Evolutionary conservation across 805 yeast species (phyloP).

Genomic region (Torulaspora gathmanii): DNA sequence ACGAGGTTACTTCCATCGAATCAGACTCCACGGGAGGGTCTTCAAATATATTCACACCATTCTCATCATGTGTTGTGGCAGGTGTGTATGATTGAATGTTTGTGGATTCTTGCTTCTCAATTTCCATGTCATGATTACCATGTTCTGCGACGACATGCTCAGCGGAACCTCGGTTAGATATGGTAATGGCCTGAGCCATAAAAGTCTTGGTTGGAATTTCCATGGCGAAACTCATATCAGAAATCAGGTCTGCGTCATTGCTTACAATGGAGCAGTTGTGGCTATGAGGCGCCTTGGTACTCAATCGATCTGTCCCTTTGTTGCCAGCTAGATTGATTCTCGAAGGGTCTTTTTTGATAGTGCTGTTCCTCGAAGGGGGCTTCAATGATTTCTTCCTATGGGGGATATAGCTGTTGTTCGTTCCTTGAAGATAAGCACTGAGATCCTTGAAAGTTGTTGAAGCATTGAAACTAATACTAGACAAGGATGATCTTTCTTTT

Average conservation of each 20-base stretch:
- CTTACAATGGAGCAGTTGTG: constrained; percentile 12
- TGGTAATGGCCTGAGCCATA: constrained; percentile 32
- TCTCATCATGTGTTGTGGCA: constrained; percentile 13
- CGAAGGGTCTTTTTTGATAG: constrained; percentile 18
- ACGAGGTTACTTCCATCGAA: constrained; percentile 23
- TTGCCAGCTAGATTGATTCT: constrained; percentile 13
- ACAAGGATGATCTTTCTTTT: constrained; percentile 19
- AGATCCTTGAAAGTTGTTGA: constrained; percentile 31
- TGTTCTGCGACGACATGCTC: constrained; percentile 11
- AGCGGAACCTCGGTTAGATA: constrained; percentile 18
- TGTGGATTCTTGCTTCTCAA: background rate
- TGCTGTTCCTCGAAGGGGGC: constrained; percentile 5
- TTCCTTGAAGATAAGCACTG: constrained; percentile 20
- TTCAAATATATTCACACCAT: constrained; percentile 28
- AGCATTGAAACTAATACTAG: constrained; percentile 25
- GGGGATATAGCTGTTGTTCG: constrained; percentile 2
- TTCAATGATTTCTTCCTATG: background rate
- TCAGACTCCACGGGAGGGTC: constrained; percentile 28
- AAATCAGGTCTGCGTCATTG: constrained; percentile 17
- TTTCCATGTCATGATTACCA: background rate
- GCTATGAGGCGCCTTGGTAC: constrained; percentile 5
- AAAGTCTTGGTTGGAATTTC: constrained; percentile 29
- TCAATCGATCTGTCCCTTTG: constrained; percentile 8
- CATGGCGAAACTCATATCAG: constrained; percentile 31
- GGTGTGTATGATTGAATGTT: constrained; percentile 1